Percentiles rank a stretch among this genome's conserved stretches.
Evolutionary conservation across 306 rosid genomes (phyloP).

Genomic region (Cucumis sativus): DNA sequence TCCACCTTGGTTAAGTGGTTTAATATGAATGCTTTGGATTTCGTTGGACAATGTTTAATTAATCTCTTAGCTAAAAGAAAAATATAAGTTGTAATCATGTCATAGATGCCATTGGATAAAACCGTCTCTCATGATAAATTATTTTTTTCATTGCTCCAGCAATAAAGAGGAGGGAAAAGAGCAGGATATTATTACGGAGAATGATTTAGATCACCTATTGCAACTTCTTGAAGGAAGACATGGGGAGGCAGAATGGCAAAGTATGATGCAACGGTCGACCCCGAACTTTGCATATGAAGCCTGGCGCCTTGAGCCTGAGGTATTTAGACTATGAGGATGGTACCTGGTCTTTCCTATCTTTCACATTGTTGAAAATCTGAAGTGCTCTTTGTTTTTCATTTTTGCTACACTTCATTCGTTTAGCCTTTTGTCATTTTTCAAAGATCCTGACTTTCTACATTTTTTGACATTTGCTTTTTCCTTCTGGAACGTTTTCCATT

Average conservation of each 20-base stretch:
- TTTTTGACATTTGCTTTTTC: background rate
- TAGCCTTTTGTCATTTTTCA: background rate
- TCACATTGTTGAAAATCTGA: background rate
- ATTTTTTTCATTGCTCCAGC: conserved; percentile 20
- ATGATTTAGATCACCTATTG: conserved; percentile 69
- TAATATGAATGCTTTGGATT: background rate
- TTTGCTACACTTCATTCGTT: background rate
- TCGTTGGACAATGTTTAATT: background rate
- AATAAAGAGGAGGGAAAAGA: conserved; percentile 30
- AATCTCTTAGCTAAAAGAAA: background rate
- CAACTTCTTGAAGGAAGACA: conserved; percentile 62
- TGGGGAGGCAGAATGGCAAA: conserved; percentile 81
- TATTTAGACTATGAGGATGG: conserved; percentile 19
- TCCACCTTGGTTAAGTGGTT: background rate
- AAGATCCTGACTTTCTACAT: background rate
- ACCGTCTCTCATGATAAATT: conserved; percentile 2
- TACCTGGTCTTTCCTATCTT: background rate
- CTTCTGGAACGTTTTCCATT: background rate
- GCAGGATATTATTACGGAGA: conserved; percentile 46
- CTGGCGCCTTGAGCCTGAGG: conserved; percentile 98
- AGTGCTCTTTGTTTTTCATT: background rate
- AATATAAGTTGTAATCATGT: background rate
- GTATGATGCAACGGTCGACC: conserved; percentile 73
- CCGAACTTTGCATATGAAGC: conserved; percentile 72
- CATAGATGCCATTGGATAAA: background rate